A percentile compares a stretch with the other conserved stretches of the same genome.
phyloP scores from a whole-genome alignment of 2,329 filamentous ascomycete genomes.

The Uncinocarpus reesii region DNA sequence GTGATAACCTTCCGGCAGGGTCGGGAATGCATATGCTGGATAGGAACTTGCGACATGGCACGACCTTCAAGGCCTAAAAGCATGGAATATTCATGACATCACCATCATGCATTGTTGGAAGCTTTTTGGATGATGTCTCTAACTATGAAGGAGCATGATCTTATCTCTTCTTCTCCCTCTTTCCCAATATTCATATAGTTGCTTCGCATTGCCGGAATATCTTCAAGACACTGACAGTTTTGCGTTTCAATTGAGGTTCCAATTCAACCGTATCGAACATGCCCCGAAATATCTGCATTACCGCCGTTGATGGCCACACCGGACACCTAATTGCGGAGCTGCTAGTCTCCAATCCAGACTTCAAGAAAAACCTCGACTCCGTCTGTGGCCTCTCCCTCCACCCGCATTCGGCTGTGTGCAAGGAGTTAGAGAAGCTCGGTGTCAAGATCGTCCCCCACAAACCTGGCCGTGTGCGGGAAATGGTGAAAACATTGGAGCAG shows the following conservation, averaged over 20 bases:
- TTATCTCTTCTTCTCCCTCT: neutral
- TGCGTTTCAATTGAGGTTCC: neutral
- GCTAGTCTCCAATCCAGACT: constrained; percentile 37
- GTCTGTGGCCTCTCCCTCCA: constrained; percentile 34
- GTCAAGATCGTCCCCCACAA: constrained; percentile 36
- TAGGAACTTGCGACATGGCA: too few species aligned
- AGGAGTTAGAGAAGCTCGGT: constrained; percentile 36
- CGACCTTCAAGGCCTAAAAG: too few species aligned
- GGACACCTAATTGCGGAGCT: constrained; percentile 44
- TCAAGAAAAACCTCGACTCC: constrained; percentile 35
- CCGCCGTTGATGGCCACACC: constrained; percentile 42
- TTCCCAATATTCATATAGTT: too few species aligned
- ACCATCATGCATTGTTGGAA: neutral
- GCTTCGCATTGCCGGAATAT: too few species aligned
- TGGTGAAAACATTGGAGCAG: constrained; percentile 34
- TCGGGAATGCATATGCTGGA: too few species aligned
- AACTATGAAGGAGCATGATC: too few species aligned
- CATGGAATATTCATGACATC: neutral
- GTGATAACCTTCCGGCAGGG: too few species aligned
- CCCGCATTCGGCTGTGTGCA: constrained; percentile 29
- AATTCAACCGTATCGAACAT: constrained; percentile 22
- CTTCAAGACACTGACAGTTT: too few species aligned
- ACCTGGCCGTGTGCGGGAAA: constrained; percentile 33
- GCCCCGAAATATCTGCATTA: constrained; percentile 42
- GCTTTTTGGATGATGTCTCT: too few species aligned